A percentile compares a stretch with the other conserved stretches of the same genome.
These are phyloP conservation scores for Xylariales sp. DNA, from an alignment of 2,329 filamentous ascomycete species.

Conservation along the genomic window DNA sequence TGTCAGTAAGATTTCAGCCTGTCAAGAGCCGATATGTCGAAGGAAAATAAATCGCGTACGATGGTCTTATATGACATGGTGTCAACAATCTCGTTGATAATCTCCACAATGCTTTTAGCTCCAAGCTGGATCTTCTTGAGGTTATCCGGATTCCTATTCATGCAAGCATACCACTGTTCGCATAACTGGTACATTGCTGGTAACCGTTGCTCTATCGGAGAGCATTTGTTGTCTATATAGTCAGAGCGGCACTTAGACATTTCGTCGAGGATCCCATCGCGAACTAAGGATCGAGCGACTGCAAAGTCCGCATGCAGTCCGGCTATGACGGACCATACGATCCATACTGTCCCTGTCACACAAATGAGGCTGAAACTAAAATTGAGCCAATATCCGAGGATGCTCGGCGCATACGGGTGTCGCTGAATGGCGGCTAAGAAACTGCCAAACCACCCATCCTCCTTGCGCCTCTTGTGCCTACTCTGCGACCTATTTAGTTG, in stretches of 20 bases:
- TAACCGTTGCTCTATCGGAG: constrained; percentile 67
- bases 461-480: constrained; percentile 42
- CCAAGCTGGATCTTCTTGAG: constrained; percentile 84
- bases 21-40: too few relatives aligned
- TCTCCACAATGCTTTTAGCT: constrained; percentile 88
- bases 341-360: constrained; percentile 60
- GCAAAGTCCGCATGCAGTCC: constrained; percentile 81
- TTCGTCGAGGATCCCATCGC: constrained; percentile 75
- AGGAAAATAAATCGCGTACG: constrained; percentile 53
- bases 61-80: constrained; percentile 85
- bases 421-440: constrained; percentile 65
- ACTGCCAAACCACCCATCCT: constrained; percentile 55
- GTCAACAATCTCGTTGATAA: constrained; percentile 93
- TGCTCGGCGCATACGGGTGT: constrained; percentile 68
- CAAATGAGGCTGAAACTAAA: constrained; percentile 70
- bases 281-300: constrained; percentile 75
- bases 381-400: constrained; percentile 69
- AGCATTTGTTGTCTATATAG: constrained; percentile 82
- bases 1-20: constrained; percentile 33
- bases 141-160: constrained; percentile 82
- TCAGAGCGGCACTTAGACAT: constrained; percentile 79
- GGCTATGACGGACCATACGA: constrained; percentile 75
- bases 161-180: constrained; percentile 85
- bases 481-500: constrained; percentile 41
- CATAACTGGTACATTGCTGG: constrained; percentile 81